Base-by-base conservation (phyloP, 768 basidiomycete genomes). In the Russula compacta region DNA sequence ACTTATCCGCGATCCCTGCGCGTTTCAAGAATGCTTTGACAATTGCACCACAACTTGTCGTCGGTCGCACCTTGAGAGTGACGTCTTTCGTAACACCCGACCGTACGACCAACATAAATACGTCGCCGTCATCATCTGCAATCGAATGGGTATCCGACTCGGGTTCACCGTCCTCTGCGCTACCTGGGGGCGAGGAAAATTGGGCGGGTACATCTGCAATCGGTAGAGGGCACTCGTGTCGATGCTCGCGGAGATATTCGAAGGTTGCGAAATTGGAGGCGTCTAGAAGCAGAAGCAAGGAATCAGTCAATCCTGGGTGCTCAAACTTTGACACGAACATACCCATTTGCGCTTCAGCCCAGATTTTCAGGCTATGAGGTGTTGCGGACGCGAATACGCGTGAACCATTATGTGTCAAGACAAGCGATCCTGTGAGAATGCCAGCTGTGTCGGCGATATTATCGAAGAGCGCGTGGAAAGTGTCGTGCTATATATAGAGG, bases 1-100 rank as follows among this genome's bases (percentile, higher is more conserved):
- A 86, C 44, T 82, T 76, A 50, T 80, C 79, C 35, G 78, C 76
- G 56, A 91, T 68, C 1, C 81, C 84, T 5, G 83, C 81, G 67
- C 81, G 83, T 70, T 81, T 87, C 68, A 92, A 73, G 71, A 86
- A 92, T 0, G 85, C 87, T 66, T 80, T 81, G 53, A 92, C 80
- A 57, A 92, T 87, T 0, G 85, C 82, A 14, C 83, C 84, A 58
- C 89, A 90, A 57, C 81, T 89, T 19, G 89, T 89, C 19, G 85
- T 86, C 7, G 82, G 79, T 7, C 87, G 84, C 6, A 91, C 89
- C 2, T 78, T 85, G 36, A 92, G 75, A 1, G 78, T 77, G 50
- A 91, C 77, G 42, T 81, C 79, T 59, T 80, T 83, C 17, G 74
- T 71, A 38, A 73, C 74, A 11, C 76, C 78, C 2, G 87, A 87